A percentile compares a stretch with the other conserved stretches of the same genome.
Evolutionary conservation across 2,329 filamentous ascomycete genomes (phyloP).

Genomic region (Pyrenophora seminiperda): DNA sequence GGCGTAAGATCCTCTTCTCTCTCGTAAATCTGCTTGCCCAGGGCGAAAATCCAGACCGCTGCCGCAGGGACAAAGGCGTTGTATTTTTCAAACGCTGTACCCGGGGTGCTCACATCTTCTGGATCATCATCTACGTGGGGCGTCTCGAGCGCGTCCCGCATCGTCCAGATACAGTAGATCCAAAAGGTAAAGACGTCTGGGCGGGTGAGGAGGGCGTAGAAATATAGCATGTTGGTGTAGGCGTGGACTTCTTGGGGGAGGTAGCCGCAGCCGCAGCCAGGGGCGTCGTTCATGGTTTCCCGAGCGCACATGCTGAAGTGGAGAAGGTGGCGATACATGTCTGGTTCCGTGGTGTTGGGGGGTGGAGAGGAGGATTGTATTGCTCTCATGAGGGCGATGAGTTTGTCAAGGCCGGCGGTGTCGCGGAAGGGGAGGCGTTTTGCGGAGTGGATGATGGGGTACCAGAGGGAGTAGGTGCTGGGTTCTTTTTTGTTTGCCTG

Average conservation of each 20-base stretch:
- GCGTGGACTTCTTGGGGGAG: conserved; percentile 1
- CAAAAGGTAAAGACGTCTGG: neutral
- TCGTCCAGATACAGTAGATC: conserved; percentile 3
- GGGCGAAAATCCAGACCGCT: conserved; percentile 2
- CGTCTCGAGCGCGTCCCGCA: conserved; percentile 4
- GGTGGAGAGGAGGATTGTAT: neutral
- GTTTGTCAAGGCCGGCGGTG: neutral
- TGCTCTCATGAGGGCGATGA: conserved; percentile 1
- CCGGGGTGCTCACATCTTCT: neutral
- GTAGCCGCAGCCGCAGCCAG: neutral
- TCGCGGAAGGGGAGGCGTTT: conserved; percentile 7
- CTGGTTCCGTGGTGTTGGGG: neutral
- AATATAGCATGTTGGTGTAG: conserved; percentile 6
- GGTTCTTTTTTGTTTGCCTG: neutral
- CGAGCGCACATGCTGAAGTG: conserved; percentile 1
- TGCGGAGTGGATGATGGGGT: conserved; percentile 5
- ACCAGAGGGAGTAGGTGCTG: neutral
- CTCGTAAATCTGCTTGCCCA: neutral
- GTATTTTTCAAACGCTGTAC: conserved; percentile 1
- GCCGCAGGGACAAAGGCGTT: neutral
- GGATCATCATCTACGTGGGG: neutral
- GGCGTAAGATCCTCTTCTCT: conserved; percentile 2
- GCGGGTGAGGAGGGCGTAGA: conserved; percentile 3
- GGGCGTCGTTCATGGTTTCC: conserved; percentile 2
- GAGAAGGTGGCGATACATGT: neutral